These are phyloP conservation scores for Neurospora sublineolata DNA, from an alignment of 495 filamentous ascomycete species.

Conservation along the genomic window DNA sequence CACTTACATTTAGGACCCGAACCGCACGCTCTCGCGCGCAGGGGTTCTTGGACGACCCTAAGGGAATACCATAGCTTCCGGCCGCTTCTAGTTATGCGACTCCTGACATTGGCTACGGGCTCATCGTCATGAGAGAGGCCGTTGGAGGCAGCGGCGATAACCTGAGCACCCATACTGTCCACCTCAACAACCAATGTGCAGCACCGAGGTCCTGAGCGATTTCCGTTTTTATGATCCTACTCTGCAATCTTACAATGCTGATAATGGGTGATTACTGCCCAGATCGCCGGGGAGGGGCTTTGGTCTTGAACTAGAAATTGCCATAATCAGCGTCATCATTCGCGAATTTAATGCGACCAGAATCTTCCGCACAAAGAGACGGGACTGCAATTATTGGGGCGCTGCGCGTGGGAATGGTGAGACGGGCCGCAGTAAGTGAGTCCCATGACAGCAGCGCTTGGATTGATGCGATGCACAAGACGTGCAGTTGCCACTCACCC, in stretches of 20 bases:
- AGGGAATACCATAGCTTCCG: constrained; percentile 71
- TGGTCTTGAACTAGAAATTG: background rate
- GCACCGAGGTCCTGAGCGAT: background rate
- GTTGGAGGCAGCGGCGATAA: constrained; percentile 18
- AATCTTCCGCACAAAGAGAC: background rate
- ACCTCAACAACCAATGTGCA: background rate
- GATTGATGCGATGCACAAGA: background rate
- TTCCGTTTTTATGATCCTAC: background rate
- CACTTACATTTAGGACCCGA: constrained; percentile 85
- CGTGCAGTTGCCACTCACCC: constrained; percentile 1
- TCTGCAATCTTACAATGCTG: background rate
- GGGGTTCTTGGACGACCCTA: constrained; percentile 85
- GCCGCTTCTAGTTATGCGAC: constrained; percentile 64
- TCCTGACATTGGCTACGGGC: constrained; percentile 12
- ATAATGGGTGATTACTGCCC: background rate
- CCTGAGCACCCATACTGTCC: constrained; percentile 19
- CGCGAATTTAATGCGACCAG: background rate
- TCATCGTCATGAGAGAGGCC: constrained; percentile 15
- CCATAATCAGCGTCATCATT: background rate
- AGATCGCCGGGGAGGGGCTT: background rate
- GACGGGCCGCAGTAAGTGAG: background rate
- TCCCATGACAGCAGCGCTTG: background rate
- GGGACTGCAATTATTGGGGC: background rate
- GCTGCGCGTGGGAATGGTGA: background rate
- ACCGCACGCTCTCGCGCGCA: constrained; percentile 91